Base-by-base conservation (phyloP, 192 early-diverging fungal species). In the Mortierella alpina region DNA sequence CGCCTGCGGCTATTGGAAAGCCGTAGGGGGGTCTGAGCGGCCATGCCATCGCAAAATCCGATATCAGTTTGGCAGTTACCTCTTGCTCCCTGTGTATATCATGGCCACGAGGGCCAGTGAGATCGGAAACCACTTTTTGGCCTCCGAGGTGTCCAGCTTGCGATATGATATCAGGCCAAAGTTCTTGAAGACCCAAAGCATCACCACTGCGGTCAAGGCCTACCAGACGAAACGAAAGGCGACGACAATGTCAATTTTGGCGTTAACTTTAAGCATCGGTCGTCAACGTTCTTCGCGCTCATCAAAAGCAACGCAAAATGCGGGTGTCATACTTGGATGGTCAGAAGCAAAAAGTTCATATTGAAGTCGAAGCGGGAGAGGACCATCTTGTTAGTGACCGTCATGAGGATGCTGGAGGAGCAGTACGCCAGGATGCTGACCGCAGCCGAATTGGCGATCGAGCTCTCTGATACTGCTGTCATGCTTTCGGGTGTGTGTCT, bases 41-140 rank as follows among this genome's bases (percentile, higher is more conserved):
- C 6, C 20, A 6, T 20, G 17, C 40, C 42, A 18, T 5, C 13
- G n/a, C 18, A 17, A 44, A 22, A 31, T 49, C 17, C 54, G 44
- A 23, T 59, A n/a, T 44, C 20, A 51, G 5, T 40, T 5, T 4
- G 23, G 6, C 10, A 22, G 4, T 47, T 64, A 85, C 84, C 95
- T 92, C 82, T 97, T 97, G 59, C 94, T 94, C 58, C 97, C 98
- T 14, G 97, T 97, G 85, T 98, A 98, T 66, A 99, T 94, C 98
- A 99, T 99, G 47, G 91, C 86, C 6, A 95, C 95, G 47, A 97
- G 89, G 51, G 92, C 86, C 64, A 90, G 70, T 7, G 96, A 92
- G 74, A 99, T 95, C 2, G 92, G 89, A 67, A 98, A 91, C 96
- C 96, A 93, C 62, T 88, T 90, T 39, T 81, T 87, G 46, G 89